A percentile compares a stretch with the other conserved stretches of the same genome.
Evolutionary conservation across 352 stramenopile species (phyloP).

Genomic region (Albugo candida): DNA sequence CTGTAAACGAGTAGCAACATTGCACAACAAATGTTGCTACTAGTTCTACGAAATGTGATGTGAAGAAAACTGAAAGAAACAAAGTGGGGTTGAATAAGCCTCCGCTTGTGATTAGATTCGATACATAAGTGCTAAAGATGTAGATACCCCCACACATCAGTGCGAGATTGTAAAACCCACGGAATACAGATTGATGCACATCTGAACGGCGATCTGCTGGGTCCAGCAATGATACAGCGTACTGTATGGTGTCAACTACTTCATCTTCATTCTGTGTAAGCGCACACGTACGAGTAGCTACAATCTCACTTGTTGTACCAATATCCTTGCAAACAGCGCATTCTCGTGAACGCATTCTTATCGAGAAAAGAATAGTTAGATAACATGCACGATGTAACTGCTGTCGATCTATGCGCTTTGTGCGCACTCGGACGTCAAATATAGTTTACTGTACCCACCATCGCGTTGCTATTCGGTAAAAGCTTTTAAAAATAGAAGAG

Average conservation of each 20-base stretch:
- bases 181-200: conserved; percentile 62
- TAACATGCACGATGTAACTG: too few relatives aligned
- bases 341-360: too few relatives aligned
- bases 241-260: background rate
- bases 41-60: conserved; percentile 47
- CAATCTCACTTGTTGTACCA: too few relatives aligned
- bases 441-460: too few relatives aligned
- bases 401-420: too few relatives aligned
- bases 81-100: conserved; percentile 29
- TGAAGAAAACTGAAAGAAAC: conserved; percentile 49
- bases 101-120: conserved; percentile 23
- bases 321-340: too few relatives aligned
- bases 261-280: too few relatives aligned
- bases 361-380: too few relatives aligned
- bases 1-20: conserved; percentile 47
- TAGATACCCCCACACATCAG: conserved; percentile 43
- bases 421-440: too few relatives aligned
- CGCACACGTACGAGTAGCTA: too few relatives aligned
- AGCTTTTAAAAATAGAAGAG: too few relatives aligned
- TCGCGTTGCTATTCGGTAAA: too few relatives aligned
- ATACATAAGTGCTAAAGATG: conserved; percentile 33
- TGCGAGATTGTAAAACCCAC: conserved; percentile 55
- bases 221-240: conserved; percentile 41
- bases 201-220: conserved; percentile 36
- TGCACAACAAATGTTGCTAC: conserved; percentile 43